phyloP scores from a whole-genome alignment of 108 stramenopile genomes.

The Schizochytrium sp. region DNA sequence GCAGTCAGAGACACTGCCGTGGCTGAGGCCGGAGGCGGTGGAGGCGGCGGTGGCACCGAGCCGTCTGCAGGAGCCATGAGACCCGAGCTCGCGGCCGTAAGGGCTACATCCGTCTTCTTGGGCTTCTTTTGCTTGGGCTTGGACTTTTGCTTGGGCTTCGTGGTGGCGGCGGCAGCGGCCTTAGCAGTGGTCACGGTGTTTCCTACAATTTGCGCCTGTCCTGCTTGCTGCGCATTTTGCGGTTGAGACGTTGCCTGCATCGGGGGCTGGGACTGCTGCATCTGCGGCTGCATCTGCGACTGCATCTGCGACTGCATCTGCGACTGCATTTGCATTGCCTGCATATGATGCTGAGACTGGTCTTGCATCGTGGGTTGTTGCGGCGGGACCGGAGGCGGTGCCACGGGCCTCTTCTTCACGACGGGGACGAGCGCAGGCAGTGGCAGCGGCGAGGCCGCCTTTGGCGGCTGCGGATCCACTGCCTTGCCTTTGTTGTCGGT shows the following conservation, averaged over 20 bases:
- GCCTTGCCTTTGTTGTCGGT: constrained; percentile 13
- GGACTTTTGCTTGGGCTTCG: no score
- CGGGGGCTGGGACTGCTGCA: neutral
- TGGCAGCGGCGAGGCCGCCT: neutral
- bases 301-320: no score
- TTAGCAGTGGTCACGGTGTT: no score
- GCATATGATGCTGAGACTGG: neutral
- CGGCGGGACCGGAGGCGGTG: neutral
- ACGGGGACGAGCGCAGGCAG: neutral
- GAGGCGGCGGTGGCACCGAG: no score
- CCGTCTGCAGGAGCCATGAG: no score
- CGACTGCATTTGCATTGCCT: neutral
- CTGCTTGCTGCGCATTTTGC: neutral
- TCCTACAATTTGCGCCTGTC: no score
- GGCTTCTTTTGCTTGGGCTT: no score
- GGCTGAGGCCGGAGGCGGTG: no score
- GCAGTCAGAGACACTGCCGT: no score
- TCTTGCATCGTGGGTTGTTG: neutral
- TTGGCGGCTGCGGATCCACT: neutral
- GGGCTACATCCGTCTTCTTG: no score
- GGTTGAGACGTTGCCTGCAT: neutral
- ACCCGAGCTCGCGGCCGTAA: no score
- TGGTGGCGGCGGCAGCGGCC: no score
- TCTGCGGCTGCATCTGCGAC: neutral
- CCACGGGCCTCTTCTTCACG: neutral